Evolutionary conservation across 495 filamentous ascomycete genomes (phyloP).

Genomic region (Ramalina peruviana): DNA sequence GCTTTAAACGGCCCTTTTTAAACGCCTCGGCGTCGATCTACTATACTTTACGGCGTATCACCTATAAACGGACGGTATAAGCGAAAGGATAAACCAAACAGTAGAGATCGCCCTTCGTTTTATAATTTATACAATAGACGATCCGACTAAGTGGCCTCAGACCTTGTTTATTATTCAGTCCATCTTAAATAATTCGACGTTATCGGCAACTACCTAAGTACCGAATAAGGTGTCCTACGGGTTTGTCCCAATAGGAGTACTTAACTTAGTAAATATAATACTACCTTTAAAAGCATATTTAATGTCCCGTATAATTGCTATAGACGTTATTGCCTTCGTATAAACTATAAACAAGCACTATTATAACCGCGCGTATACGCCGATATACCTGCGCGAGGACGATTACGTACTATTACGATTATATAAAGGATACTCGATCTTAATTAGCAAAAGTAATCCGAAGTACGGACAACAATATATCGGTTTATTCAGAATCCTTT

Average conservation of each 20-base stretch:
- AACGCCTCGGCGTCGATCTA: background rate
- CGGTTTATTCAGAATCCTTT: background rate
- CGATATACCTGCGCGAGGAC: background rate
- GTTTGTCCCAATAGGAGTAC: background rate
- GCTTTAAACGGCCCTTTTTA: background rate
- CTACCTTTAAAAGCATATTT: no score
- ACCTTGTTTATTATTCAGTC: background rate
- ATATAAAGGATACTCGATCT: no score
- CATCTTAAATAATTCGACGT: background rate
- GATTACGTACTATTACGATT: background rate
- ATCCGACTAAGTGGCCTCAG: no score
- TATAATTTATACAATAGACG: slow-evolving; percentile 1
- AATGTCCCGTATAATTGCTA: background rate
- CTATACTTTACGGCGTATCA: background rate
- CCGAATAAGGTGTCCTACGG: no score
- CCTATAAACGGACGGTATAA: background rate
- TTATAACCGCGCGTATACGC: background rate
- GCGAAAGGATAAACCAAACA: background rate
- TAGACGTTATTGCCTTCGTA: no score
- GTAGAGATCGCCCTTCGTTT: background rate
- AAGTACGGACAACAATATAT: background rate
- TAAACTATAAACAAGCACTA: background rate
- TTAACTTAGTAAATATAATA: background rate
- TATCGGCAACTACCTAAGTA: background rate
- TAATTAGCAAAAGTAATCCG: background rate